Evolutionary conservation across 306 rosid genomes (phyloP).

Genomic region (Glycine soja): DNA sequence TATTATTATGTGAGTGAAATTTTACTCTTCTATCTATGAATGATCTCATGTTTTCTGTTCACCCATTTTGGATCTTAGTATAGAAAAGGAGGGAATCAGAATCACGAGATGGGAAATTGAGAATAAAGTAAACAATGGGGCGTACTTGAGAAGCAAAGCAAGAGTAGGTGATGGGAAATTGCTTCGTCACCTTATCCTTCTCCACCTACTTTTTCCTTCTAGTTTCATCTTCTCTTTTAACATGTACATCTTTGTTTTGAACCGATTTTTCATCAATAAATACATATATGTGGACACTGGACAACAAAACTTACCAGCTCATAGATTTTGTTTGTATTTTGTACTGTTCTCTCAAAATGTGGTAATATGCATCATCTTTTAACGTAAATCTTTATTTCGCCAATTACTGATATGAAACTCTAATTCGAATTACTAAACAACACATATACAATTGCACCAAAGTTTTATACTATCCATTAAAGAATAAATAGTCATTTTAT

Average conservation of each 20-base stretch:
- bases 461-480: too few species aligned
- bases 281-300: too few species aligned
- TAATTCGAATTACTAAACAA: too few species aligned
- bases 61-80: constrained; percentile 1
- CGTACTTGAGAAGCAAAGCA: constrained; percentile 59
- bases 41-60: neutral
- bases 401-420: too few species aligned
- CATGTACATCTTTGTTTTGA: neutral
- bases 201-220: constrained; percentile 5
- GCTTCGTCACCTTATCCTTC: constrained; percentile 25
- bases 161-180: constrained; percentile 54
- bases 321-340: too few species aligned
- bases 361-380: too few species aligned
- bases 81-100: neutral
- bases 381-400: too few species aligned
- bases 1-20: neutral
- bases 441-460: too few species aligned
- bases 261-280: neutral
- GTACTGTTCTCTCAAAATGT: too few species aligned
- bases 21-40: neutral
- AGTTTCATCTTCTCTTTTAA: neutral
- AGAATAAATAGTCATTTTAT: too few species aligned
- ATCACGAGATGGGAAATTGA: neutral
- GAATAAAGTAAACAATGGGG: constrained; percentile 15
- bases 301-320: too few species aligned